These are phyloP conservation scores for Rhytidhysteron rufulum DNA, from an alignment of 2,329 filamentous ascomycete species.

Conservation along the genomic window DNA sequence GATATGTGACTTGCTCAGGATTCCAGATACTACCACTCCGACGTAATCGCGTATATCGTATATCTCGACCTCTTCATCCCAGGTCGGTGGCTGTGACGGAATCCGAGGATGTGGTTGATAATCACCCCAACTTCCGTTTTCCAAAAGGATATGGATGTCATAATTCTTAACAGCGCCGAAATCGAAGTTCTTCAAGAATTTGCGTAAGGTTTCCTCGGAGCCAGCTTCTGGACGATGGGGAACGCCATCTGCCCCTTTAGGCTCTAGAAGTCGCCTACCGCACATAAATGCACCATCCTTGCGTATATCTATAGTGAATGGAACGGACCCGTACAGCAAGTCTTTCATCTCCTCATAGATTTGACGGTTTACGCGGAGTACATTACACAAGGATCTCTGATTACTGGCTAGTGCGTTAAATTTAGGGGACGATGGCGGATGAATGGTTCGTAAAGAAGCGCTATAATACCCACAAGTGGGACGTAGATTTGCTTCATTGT, in stretches of 20 bases:
- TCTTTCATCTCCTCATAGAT: conserved; percentile 25
- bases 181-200: conserved; percentile 24
- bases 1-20: conserved; percentile 23
- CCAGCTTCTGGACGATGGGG: conserved; percentile 14
- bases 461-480: not conserved
- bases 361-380: conserved; percentile 22
- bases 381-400: too few relatives aligned
- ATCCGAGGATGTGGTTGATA: not conserved
- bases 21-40: conserved; percentile 25
- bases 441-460: too few relatives aligned
- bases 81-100: conserved; percentile 5
- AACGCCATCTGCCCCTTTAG: conserved; percentile 22
- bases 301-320: conserved; percentile 28
- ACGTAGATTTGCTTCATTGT: conserved; percentile 1
- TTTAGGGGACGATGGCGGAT: too few relatives aligned
- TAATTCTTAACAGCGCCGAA: conserved; percentile 30
- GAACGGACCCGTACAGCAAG: conserved; percentile 22
- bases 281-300: conserved; percentile 32
- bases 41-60: conserved; percentile 35
- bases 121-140: conserved; percentile 15
- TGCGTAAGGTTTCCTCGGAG: conserved; percentile 13
- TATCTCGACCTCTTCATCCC: conserved; percentile 34
- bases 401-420: too few relatives aligned
- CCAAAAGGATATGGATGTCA: conserved; percentile 26
- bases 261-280: conserved; percentile 25